Evolutionary conservation across 176 grass and related monocot genomes (phyloP), one percentile per base, ranked within the genome.

Genomic region (Aegilops speltoides): DNA sequence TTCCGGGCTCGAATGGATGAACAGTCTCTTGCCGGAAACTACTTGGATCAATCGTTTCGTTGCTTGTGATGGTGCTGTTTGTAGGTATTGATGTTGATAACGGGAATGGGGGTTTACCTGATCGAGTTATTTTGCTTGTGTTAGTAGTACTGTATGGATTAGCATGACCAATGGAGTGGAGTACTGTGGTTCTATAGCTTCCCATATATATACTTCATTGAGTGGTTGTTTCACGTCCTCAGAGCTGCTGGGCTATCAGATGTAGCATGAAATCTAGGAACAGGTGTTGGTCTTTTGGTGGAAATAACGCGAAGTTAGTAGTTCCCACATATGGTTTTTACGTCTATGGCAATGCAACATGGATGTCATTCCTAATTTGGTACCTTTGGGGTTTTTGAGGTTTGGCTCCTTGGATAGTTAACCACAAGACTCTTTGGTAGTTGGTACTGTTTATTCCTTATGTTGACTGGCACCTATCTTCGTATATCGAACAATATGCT

Each of bases 1-100:
- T 87, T 90, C 66, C 75, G 59, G 25, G 40, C 19, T 87, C 23
- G 40, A 20, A 79, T 87, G 79, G 14, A 72, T 59, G 40, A 20
- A 26, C 33, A 61, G 5, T 59, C 23, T 90, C n/a, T 24, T 71
- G 69, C 54, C 4, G 2, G 66, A 65, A 73, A 10, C 57, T 72
- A 46, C 54, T 32, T 71, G 73, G 79, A 57, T 73, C 45, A 79
- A 26, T 72, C 28, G 16, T 4, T 70, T 48, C 23, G 17, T 78
- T 82, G 36, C 37, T 36, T 22, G 23, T 10, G 1, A 34, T 38
- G 36, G 34, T 68, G 54, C 62, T 45, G 23, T 59, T 24, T 81
- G 26, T 65, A 41, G 67, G n/a, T 33, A 8, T 61, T 25, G 7
- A 37, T 69, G 37, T 15, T 36, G 8, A 41, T 63, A 63, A 4